A percentile compares a stretch with the other conserved stretches of the same genome.
Evolutionary conservation across 2,329 filamentous ascomycete genomes (phyloP).

Genomic region (Cryoendolithus antarcticus): DNA sequence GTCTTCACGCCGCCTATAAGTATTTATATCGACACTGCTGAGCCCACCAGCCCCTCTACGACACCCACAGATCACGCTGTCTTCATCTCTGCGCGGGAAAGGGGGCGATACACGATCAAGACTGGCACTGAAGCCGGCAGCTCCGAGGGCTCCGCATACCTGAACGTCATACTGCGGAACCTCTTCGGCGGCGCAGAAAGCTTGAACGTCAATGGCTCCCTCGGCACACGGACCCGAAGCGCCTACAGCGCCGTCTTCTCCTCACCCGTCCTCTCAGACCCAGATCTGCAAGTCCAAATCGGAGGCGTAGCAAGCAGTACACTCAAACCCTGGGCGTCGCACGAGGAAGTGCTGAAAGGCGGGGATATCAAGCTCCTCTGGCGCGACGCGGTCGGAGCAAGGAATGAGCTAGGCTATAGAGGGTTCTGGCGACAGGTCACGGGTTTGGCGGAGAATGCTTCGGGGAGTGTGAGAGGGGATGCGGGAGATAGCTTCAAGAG

Average conservation of each 20-base stretch:
- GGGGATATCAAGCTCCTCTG: slow-evolving; percentile 66
- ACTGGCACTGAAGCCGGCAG: slow-evolving; percentile 92
- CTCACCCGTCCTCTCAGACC: slow-evolving; percentile 71
- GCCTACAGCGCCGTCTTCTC: slow-evolving; percentile 81
- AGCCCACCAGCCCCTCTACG: slow-evolving; percentile 54
- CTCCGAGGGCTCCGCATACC: slow-evolving; percentile 85
- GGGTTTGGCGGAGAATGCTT: slow-evolving; percentile 60
- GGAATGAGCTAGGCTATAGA: slow-evolving; percentile 68
- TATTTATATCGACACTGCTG: slow-evolving; percentile 68
- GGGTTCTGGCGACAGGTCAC: slow-evolving; percentile 84
- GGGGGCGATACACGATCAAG: slow-evolving; percentile 74
- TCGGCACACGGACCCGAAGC: slow-evolving; percentile 81
- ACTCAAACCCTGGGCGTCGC: slow-evolving; percentile 83
- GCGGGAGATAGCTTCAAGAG: slow-evolving; percentile 88
- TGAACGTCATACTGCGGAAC: slow-evolving; percentile 77
- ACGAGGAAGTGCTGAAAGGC: slow-evolving; percentile 78
- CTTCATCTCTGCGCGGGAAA: slow-evolving; percentile 65
- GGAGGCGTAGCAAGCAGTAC: slow-evolving; percentile 75
- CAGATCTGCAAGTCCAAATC: slow-evolving; percentile 64
- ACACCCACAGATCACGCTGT: slow-evolving; percentile 71
- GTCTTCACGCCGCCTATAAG: slow-evolving; percentile 77
- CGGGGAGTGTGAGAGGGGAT: slow-evolving; percentile 68
- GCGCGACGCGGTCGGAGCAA: slow-evolving; percentile 46
- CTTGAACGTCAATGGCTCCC: slow-evolving; percentile 71
- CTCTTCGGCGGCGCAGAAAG: slow-evolving; percentile 90